Percentiles rank a stretch among this genome's conserved stretches.
Evolutionary conservation across 2,329 filamentous ascomycete species (phyloP).

Genomic region (Alternaria sp.): DNA sequence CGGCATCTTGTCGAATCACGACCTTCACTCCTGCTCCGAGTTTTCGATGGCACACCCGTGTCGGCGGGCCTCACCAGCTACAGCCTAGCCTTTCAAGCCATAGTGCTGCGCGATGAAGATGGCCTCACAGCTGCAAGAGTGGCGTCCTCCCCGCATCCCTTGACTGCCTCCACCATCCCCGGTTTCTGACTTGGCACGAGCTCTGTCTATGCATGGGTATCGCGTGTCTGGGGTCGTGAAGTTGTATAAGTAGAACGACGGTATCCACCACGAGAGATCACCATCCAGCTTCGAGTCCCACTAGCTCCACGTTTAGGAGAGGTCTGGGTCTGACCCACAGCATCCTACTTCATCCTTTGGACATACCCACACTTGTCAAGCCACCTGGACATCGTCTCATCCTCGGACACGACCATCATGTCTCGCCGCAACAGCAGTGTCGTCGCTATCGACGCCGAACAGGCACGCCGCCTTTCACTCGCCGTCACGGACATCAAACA

Average conservation of each 20-base stretch:
- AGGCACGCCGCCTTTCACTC: slow-evolving; percentile 37
- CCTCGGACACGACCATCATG: slow-evolving; percentile 26
- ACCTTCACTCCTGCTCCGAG: neutral
- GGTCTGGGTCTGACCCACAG: slow-evolving; percentile 17
- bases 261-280: slow-evolving; percentile 20
- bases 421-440: slow-evolving; percentile 42
- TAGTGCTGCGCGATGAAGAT: slow-evolving; percentile 4
- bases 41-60: slow-evolving; percentile 4
- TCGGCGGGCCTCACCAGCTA: slow-evolving; percentile 28
- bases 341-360: neutral
- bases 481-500: slow-evolving; percentile 36
- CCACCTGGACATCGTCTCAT: neutral
- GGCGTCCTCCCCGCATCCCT: slow-evolving; percentile 34
- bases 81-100: slow-evolving; percentile 14
- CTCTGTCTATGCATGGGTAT: slow-evolving; percentile 15
- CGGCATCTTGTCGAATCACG: slow-evolving; percentile 20
- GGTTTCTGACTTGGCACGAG: slow-evolving; percentile 21
- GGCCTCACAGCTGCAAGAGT: slow-evolving; percentile 15
- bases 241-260: slow-evolving; percentile 29
- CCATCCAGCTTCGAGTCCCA: slow-evolving; percentile 15
- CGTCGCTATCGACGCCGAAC: slow-evolving; percentile 39
- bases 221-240: slow-evolving; percentile 13
- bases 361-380: neutral
- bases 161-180: slow-evolving; percentile 26
- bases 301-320: slow-evolving; percentile 23